Evolutionary conservation across 1,284 basidiomycete species (phyloP).

Genomic region (Cryptococcus wingfieldii): DNA sequence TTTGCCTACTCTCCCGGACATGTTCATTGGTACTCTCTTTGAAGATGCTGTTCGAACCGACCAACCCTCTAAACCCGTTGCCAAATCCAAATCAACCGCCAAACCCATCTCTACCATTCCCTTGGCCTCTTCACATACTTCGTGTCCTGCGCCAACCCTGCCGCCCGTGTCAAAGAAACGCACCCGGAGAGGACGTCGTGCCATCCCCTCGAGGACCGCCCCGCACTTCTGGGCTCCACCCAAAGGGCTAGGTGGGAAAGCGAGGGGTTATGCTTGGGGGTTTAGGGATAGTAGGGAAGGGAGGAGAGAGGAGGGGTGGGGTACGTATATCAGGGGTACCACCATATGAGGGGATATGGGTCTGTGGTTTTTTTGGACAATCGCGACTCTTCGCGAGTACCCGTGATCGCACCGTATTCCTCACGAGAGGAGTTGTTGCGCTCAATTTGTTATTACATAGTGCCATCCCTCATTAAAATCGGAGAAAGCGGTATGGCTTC

Average conservation of each 20-base stretch:
- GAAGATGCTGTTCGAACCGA: background rate
- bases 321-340: constrained; percentile 14
- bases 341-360: background rate
- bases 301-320: constrained; percentile 10
- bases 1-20: background rate
- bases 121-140: background rate
- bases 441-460: no score
- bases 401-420: no score
- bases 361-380: no score
- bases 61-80: background rate
- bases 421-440: no score
- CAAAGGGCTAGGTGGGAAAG: constrained; percentile 17
- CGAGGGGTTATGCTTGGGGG: constrained; percentile 20
- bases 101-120: background rate
- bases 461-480: no score
- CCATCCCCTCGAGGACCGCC: background rate
- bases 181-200: constrained; percentile 1
- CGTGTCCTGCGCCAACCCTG: no score
- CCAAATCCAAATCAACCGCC: background rate
- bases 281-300: constrained; percentile 20
- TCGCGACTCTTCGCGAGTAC: no score
- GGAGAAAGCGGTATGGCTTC: no score
- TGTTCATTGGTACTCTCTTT: constrained; percentile 2
- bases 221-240: constrained; percentile 19
- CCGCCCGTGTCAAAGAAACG: background rate